These are phyloP conservation scores for Sphaerulina vaccinii DNA, from an alignment of 2,329 filamentous ascomycete genomes.

Conservation along the genomic window DNA sequence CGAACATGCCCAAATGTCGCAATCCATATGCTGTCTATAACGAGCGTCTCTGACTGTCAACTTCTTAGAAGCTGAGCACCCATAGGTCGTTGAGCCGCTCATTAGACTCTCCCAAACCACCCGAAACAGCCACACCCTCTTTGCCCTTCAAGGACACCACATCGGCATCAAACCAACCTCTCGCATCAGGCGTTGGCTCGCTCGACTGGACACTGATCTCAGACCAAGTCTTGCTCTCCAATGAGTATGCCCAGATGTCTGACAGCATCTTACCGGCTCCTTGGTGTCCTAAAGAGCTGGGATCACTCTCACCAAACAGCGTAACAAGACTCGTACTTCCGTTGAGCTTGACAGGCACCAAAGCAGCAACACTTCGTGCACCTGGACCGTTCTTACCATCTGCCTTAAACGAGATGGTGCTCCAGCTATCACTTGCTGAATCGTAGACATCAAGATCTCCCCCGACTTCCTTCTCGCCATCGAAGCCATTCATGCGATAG, in stretches of 20 bases:
- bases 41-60: background rate
- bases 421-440: slow-evolving; percentile 43
- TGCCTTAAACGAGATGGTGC: slow-evolving; percentile 38
- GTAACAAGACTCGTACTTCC: slow-evolving; percentile 47
- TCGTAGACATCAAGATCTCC: slow-evolving; percentile 66
- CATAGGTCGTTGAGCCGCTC: slow-evolving; percentile 53
- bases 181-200: slow-evolving; percentile 38
- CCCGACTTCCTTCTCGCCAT: slow-evolving; percentile 67
- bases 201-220: slow-evolving; percentile 31
- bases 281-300: slow-evolving; percentile 53
- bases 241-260: slow-evolving; percentile 52
- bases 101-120: slow-evolving; percentile 54
- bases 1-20: too few relatives aligned
- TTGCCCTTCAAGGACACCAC: slow-evolving; percentile 36
- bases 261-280: slow-evolving; percentile 57
- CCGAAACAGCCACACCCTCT: slow-evolving; percentile 48
- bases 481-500: slow-evolving; percentile 79
- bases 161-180: slow-evolving; percentile 58
- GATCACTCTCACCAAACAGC: slow-evolving; percentile 55
- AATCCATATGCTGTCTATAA: background rate
- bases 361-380: slow-evolving; percentile 50
- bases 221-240: slow-evolving; percentile 38
- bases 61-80: slow-evolving; percentile 36
- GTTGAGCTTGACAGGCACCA: slow-evolving; percentile 44
- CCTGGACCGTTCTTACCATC: slow-evolving; percentile 49